Conservation (phyloP, 306 rosid species). For the Citrullus colocynthis region DNA sequence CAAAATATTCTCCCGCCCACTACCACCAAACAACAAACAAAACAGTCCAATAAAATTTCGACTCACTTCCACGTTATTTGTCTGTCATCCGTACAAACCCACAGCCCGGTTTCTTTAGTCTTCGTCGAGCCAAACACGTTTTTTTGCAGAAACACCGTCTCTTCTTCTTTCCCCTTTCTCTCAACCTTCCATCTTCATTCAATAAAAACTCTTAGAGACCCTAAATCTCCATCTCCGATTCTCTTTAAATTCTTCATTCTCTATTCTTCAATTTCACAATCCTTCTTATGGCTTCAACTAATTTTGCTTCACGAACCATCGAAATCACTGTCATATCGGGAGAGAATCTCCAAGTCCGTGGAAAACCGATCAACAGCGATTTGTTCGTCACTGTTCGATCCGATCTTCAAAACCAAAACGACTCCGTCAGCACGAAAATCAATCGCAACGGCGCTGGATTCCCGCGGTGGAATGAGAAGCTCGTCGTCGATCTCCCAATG, state of each 20-base stretch:
- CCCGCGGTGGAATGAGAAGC: conserved; percentile 56
- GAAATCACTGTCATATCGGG: conserved; percentile 51
- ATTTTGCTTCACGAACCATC: conserved; percentile 12
- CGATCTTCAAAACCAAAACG: conserved; percentile 13
- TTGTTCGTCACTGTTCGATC: conserved; percentile 30
- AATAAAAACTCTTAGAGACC: neutral
- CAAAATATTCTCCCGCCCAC: neutral
- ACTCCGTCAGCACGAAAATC: conserved; percentile 10
- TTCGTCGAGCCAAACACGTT: neutral
- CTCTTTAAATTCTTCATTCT: neutral
- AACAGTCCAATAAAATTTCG: neutral
- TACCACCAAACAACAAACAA: neutral
- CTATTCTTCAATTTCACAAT: neutral
- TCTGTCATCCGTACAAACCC: neutral
- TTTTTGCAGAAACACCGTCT: neutral
- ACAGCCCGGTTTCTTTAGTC: neutral
- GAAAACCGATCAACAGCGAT: conserved; percentile 23
- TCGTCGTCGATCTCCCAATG: conserved; percentile 33
- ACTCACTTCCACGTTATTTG: neutral
- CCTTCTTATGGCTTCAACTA: neutral
- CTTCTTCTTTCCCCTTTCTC: neutral
- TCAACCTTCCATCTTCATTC: neutral
- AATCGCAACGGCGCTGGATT: conserved; percentile 33
- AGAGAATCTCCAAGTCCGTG: conserved; percentile 28
- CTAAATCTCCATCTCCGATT: neutral